Conservation (phyloP, 1,284 basidiomycete species). For the Apiotrichum sp. region DNA sequence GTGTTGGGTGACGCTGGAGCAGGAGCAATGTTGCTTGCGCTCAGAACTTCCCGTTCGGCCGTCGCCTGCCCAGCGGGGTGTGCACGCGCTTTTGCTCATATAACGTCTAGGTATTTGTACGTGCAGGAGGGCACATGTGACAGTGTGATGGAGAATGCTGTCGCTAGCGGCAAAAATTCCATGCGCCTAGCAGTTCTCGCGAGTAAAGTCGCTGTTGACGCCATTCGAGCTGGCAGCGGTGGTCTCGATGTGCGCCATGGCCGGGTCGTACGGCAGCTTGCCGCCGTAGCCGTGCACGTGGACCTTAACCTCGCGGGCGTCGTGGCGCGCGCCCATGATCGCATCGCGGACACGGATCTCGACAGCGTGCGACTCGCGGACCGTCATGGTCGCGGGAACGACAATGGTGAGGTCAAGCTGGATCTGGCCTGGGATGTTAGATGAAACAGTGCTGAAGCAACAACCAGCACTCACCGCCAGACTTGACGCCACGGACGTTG, state of each 20-base stretch:
- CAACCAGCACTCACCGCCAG: slow-evolving; percentile 51
- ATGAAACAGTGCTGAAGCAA: too few species aligned
- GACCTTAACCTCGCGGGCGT: slow-evolving; percentile 72
- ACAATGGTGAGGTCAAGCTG: slow-evolving; percentile 53
- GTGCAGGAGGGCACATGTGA: too few species aligned
- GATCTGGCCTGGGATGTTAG: slow-evolving; percentile 33
- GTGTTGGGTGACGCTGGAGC: not conserved
- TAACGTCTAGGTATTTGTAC: too few species aligned
- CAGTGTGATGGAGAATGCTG: too few species aligned
- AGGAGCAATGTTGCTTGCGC: not conserved
- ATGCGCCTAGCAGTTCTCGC: slow-evolving; percentile 4
- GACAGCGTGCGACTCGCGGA: slow-evolving; percentile 56
- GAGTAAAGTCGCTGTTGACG: slow-evolving; percentile 15
- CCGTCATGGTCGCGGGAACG: slow-evolving; percentile 58
- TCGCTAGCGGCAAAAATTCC: too few species aligned
- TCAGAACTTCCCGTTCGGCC: too few species aligned
- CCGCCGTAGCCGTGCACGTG: slow-evolving; percentile 52
- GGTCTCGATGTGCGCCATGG: not conserved
- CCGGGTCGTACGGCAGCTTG: not conserved
- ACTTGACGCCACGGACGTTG: slow-evolving; percentile 66
- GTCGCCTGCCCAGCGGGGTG: too few species aligned
- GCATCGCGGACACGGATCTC: slow-evolving; percentile 59
- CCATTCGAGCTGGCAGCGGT: not conserved
- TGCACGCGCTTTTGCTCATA: too few species aligned
- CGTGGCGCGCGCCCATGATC: slow-evolving; percentile 59